A percentile compares a stretch with the other conserved stretches of the same genome.
These are phyloP conservation scores for Cerioporus squamosus DNA, from an alignment of 1,284 basidiomycete genomes.

Conservation along the genomic window DNA sequence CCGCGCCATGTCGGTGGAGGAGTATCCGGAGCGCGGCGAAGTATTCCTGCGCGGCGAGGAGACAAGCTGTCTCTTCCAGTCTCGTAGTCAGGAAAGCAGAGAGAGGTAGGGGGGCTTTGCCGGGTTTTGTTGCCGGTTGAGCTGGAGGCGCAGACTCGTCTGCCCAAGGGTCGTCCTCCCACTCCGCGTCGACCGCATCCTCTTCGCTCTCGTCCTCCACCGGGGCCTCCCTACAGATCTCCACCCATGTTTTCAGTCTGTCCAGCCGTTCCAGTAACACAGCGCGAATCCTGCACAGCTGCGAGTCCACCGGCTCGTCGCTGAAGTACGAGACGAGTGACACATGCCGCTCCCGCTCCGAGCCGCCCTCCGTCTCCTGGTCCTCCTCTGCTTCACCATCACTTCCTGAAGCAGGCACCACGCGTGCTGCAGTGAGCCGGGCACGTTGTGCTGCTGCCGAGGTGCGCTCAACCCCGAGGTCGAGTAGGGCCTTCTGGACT, in stretches of 20 bases:
- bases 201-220: conserved; percentile 26
- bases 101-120: conserved; percentile 54
- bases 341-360: conserved; percentile 25
- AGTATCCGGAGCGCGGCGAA: conserved; percentile 64
- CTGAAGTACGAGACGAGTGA: conserved; percentile 55
- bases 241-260: conserved; percentile 67
- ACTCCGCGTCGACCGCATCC: conserved; percentile 53
- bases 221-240: conserved; percentile 53
- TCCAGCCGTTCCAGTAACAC: conserved; percentile 67
- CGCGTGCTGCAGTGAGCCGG: conserved; percentile 37
- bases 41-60: conserved; percentile 66
- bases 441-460: conserved; percentile 50
- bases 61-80: conserved; percentile 61
- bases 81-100: conserved; percentile 66
- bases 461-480: conserved; percentile 66
- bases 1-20: conserved; percentile 54
- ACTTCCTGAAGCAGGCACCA: conserved; percentile 17
- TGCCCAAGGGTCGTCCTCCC: conserved; percentile 86
- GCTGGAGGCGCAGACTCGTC: conserved; percentile 42
- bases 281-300: conserved; percentile 64
- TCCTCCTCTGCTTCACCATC: conserved; percentile 32
- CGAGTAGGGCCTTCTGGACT: conserved; percentile 60
- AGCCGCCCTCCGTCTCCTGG: neutral
- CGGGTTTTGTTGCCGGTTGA: conserved; percentile 22
- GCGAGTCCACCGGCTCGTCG: conserved; percentile 57